These are phyloP conservation scores for Tricladium varicosporioides DNA, from an alignment of 2,329 filamentous ascomycete genomes.

Conservation along the genomic window DNA sequence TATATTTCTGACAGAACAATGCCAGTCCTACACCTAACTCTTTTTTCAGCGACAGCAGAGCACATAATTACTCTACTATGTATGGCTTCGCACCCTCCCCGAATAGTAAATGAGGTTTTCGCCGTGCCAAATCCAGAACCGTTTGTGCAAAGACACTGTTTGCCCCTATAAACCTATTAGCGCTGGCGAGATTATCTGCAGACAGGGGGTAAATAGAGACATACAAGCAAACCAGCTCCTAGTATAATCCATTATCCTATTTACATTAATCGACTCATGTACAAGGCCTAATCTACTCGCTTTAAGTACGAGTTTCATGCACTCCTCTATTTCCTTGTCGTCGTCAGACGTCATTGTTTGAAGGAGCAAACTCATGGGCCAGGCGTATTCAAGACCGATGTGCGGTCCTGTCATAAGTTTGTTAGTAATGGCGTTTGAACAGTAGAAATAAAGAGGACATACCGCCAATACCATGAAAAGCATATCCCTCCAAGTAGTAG, in stretches of 20 bases:
- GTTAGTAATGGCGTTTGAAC: too few relatives aligned
- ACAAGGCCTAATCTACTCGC: conserved; percentile 77
- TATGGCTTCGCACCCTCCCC: conserved; percentile 61
- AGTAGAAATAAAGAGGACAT: conserved; percentile 30
- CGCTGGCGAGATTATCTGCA: too few relatives aligned
- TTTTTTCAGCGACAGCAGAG: background rate
- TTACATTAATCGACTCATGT: conserved; percentile 90
- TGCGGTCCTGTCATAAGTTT: conserved; percentile 52
- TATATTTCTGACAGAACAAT: background rate
- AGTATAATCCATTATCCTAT: conserved; percentile 67
- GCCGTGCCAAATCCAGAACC: conserved; percentile 81
- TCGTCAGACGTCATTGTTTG: conserved; percentile 86
- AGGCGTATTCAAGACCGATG: conserved; percentile 85
- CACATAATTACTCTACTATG: conserved; percentile 33
- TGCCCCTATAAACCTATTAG: conserved; percentile 55
- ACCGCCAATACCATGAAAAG: conserved; percentile 89
- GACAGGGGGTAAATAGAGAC: conserved; percentile 22
- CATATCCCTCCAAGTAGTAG: conserved; percentile 75
- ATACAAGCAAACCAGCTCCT: conserved; percentile 86
- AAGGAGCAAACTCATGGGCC: conserved; percentile 93
- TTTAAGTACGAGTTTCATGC: conserved; percentile 70
- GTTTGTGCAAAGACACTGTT: conserved; percentile 95
- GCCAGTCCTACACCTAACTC: background rate
- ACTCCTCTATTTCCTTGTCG: conserved; percentile 76
- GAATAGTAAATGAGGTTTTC: conserved; percentile 88